Conservation (phyloP, 208 protist genomes). For the Leishmania gerbilli region DNA sequence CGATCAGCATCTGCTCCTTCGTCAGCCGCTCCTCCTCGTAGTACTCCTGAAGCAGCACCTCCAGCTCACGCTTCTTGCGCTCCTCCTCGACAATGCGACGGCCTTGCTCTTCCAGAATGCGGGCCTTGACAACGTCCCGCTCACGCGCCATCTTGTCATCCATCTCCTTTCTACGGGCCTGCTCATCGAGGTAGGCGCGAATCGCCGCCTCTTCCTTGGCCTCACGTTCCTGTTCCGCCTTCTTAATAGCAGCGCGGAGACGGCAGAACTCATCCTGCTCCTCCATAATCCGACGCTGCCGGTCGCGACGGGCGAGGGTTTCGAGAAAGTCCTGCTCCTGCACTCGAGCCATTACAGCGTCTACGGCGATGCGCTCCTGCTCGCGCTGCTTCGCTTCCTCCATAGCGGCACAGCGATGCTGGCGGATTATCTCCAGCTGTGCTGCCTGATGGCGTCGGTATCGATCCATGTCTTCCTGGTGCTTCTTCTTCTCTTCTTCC, state of each 20-base stretch:
- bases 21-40: constrained; percentile 87
- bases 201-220: constrained; percentile 85
- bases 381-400: constrained; percentile 64
- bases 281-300: constrained; percentile 76
- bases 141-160: constrained; percentile 74
- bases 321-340: constrained; percentile 88
- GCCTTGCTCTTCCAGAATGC: constrained; percentile 85
- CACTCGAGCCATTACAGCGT: constrained; percentile 83
- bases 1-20: constrained; percentile 68
- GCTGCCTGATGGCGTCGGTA: constrained; percentile 76
- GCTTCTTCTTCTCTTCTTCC: constrained; percentile 60
- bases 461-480: constrained; percentile 57
- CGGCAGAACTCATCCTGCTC: constrained; percentile 85
- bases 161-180: constrained; percentile 68
- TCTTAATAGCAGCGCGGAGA: constrained; percentile 69
- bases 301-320: constrained; percentile 57
- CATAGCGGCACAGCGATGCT: constrained; percentile 51
- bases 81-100: constrained; percentile 81
- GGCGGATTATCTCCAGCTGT: constrained; percentile 80
- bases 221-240: constrained; percentile 73
- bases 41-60: constrained; percentile 88
- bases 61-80: constrained; percentile 82
- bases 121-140: constrained; percentile 72
- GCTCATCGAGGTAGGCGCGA: constrained; percentile 74
- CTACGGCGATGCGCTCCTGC: constrained; percentile 88